Percentiles rank a stretch among this genome's conserved stretches.
Conservation (phyloP, 805 yeast species). For the Candida golubevii region DNA sequence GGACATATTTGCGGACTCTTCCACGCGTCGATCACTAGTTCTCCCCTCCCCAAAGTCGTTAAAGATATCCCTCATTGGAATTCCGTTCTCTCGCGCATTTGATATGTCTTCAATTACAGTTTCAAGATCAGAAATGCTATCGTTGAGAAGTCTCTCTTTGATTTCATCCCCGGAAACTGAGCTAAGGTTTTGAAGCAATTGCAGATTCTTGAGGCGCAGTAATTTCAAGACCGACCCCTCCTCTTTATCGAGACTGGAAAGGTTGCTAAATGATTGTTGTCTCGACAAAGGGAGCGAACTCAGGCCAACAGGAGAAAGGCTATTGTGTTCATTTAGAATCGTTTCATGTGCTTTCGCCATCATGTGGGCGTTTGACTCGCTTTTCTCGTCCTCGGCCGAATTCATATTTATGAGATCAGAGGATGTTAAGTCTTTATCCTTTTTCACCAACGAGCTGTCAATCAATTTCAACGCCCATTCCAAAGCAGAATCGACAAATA, state of each 20-base stretch:
- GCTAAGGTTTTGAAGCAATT: constrained; percentile 11
- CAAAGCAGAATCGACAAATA: constrained; percentile 66
- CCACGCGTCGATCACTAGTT: no score
- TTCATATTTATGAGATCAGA: constrained; percentile 13
- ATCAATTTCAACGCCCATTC: constrained; percentile 48
- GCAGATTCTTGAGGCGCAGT: constrained; percentile 18
- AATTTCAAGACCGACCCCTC: constrained; percentile 42
- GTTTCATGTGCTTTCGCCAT: constrained; percentile 3
- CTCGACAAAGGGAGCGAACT: constrained; percentile 13
- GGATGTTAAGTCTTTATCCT: constrained; percentile 10
- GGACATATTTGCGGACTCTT: no score
- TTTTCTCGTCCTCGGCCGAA: constrained; percentile 25
- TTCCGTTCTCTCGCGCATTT: constrained; percentile 29
- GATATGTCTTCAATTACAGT: constrained; percentile 29
- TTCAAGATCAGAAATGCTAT: constrained; percentile 32
- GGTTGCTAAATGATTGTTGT: constrained; percentile 22
- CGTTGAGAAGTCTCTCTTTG: constrained; percentile 27
- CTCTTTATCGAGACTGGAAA: constrained; percentile 33
- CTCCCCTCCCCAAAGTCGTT: no score
- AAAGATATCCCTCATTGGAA: constrained; percentile 21
- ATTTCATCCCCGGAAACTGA: constrained; percentile 37
- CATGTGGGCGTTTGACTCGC: constrained; percentile 6
- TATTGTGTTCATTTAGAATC: constrained; percentile 3
- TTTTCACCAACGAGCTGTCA: constrained; percentile 29
- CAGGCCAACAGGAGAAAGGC: constrained; percentile 8